phyloP scores from a whole-genome alignment of 208 protist species.

The Crithidia expoeki region DNA sequence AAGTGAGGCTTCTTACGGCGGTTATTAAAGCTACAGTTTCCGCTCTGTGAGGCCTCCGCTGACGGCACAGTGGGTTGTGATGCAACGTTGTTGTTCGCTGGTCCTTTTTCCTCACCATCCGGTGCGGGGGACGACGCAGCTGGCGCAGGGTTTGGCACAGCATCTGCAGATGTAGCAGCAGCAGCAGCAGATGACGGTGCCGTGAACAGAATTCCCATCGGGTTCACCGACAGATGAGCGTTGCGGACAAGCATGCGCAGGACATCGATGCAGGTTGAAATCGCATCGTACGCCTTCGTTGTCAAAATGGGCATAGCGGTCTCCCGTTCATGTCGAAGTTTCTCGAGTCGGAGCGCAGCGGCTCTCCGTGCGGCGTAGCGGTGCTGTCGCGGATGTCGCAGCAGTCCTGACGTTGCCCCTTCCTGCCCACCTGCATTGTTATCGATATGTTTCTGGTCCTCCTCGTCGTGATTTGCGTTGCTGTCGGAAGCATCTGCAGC shows the following conservation, averaged over 20 bases:
- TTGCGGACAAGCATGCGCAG: conserved; percentile 49
- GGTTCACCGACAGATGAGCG: conserved; percentile 34
- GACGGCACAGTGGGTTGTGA: not conserved
- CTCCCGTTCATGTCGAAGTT: conserved; percentile 1
- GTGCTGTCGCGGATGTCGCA: not conserved
- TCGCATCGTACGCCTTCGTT: conserved; percentile 50
- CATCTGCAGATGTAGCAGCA: not conserved
- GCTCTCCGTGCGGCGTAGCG: not conserved
- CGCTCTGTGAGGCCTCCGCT: not conserved
- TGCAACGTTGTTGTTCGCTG: not conserved
- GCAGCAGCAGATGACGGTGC: not conserved
- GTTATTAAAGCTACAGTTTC: not conserved
- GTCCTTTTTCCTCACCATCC: not conserved
- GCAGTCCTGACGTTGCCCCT: not conserved
- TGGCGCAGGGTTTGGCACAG: conserved; percentile 5
- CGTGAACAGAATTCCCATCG: conserved; percentile 28
- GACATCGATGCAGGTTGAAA: conserved; percentile 57
- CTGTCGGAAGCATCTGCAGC: not conserved
- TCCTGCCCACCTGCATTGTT: not conserved
- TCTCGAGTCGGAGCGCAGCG: conserved; percentile 10
- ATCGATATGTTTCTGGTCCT: not conserved
- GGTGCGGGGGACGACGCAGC: not conserved
- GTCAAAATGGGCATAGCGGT: conserved; percentile 34
- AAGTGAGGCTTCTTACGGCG: not conserved
- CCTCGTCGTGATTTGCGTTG: not conserved